Percentiles rank a stretch among this genome's conserved stretches.
Conservation (phyloP, 1,139 yeast genomes). For the Suhomyces terraborum region DNA sequence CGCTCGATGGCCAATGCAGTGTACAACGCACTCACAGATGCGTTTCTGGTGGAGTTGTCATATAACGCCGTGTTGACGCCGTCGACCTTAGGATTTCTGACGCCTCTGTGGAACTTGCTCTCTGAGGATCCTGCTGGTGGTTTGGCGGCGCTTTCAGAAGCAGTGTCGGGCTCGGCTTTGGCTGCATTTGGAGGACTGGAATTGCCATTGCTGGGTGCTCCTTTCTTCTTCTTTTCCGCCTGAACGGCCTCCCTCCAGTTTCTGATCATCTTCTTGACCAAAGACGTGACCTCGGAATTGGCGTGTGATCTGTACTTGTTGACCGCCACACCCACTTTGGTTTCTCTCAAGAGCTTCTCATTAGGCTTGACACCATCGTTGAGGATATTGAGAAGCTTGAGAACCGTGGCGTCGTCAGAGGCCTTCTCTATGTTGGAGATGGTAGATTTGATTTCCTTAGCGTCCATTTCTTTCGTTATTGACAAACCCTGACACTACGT, state of each 20-base stretch:
- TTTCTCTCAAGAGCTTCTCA: conserved; percentile 80
- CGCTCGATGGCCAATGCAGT: conserved; percentile 88
- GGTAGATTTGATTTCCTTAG: conserved; percentile 70
- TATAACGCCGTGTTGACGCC: conserved; percentile 72
- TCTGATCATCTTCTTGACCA: conserved; percentile 81
- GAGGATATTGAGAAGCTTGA: conserved; percentile 66
- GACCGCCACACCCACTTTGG: conserved; percentile 98
- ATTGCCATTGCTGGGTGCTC: conserved; percentile 9
- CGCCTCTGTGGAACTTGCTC: conserved; percentile 38
- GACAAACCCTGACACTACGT: neutral
- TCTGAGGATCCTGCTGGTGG: conserved; percentile 22
- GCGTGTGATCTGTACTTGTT: conserved; percentile 77
- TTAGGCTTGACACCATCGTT: conserved; percentile 80
- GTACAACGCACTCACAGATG: conserved; percentile 79
- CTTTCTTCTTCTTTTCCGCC: conserved; percentile 57
- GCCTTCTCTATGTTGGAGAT: conserved; percentile 76
- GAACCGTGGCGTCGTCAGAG: conserved; percentile 62
- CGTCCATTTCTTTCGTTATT: conserved; percentile 56
- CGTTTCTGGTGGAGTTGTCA: conserved; percentile 78
- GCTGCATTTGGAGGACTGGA: conserved; percentile 3
- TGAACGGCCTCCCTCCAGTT: conserved; percentile 91
- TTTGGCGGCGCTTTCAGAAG: conserved; percentile 13
- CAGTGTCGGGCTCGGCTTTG: conserved; percentile 8
- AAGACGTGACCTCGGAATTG: conserved; percentile 62
- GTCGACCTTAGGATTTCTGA: conserved; percentile 79